phyloP scores from a whole-genome alignment of 345 rosid species.

The Eucalyptus pauciflora region DNA sequence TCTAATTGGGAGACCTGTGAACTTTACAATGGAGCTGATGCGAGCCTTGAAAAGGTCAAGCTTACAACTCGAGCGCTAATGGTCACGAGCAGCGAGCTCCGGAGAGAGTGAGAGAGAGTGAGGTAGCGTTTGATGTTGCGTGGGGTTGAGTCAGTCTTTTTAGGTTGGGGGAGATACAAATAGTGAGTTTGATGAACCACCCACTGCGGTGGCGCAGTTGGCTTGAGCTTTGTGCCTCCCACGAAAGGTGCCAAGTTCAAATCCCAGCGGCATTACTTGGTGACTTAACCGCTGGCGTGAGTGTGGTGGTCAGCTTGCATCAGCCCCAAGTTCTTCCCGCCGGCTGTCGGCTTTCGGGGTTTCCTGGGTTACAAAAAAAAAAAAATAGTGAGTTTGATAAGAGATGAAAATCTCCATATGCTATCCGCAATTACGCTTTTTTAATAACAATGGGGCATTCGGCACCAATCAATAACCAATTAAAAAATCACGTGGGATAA shows the following conservation, averaged over 20 bases:
- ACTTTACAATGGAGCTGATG: background rate
- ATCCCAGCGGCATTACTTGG: no score
- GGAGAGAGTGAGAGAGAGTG: background rate
- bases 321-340: no score
- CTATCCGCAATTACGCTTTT: background rate
- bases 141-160: background rate
- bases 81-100: background rate
- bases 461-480: background rate
- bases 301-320: no score
- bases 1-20: background rate
- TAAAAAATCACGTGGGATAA: background rate
- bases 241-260: no score
- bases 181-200: background rate
- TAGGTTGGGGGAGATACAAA: background rate
- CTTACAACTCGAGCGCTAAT: background rate
- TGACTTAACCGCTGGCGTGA: no score
- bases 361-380: no score
- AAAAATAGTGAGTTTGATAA: background rate
- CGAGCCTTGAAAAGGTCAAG: background rate
- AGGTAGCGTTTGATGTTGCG: background rate
- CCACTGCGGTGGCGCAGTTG: no score
- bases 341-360: no score
- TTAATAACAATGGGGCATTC: background rate
- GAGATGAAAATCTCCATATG: background rate
- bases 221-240: no score